A percentile compares a stretch with the other conserved stretches of the same genome.
These are phyloP conservation scores for Lichtheimia corymbifera DNA, from an alignment of 371 early-diverging fungal genomes.

Conservation along the genomic window DNA sequence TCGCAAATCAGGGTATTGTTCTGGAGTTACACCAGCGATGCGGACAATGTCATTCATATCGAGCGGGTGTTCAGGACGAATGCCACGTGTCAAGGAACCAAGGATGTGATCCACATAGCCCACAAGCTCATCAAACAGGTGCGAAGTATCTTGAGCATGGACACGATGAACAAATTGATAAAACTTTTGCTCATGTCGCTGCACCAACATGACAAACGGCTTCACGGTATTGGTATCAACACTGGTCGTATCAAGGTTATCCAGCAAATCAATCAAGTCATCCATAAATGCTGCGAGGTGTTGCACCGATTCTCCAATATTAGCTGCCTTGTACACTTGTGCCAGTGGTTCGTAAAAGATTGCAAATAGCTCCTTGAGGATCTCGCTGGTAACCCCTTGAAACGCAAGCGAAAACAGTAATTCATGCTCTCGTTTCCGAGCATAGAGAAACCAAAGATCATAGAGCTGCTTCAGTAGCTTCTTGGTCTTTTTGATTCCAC, in stretches of 20 bases:
- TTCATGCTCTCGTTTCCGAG: constrained; percentile 60
- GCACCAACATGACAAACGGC: constrained; percentile 50
- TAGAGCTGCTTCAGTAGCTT: constrained; percentile 44
- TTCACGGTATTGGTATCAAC: constrained; percentile 33
- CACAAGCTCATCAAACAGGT: constrained; percentile 43
- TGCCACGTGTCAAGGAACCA: constrained; percentile 29
- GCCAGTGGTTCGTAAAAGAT: constrained; percentile 70
- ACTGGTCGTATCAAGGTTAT: constrained; percentile 40
- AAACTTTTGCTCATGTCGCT: constrained; percentile 56
- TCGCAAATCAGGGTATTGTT: constrained; percentile 25
- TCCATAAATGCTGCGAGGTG: constrained; percentile 60
- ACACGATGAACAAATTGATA: constrained; percentile 66
- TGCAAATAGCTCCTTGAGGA: constrained; percentile 62
- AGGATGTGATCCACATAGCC: constrained; percentile 37
- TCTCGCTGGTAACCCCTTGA: constrained; percentile 65
- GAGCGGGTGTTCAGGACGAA: constrained; percentile 17
- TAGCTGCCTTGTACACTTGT: constrained; percentile 67
- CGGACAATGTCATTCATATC: constrained; percentile 21
- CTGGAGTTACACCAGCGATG: constrained; percentile 19
- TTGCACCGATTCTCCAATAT: constrained; percentile 61
- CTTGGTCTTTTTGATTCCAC: constrained; percentile 6
- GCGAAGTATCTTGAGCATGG: constrained; percentile 51
- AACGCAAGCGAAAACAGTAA: constrained; percentile 56
- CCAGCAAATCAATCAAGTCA: constrained; percentile 59
- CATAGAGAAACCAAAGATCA: constrained; percentile 50